Base-by-base conservation (phyloP, 1,284 basidiomycete species). In the Xanthoconium separans region DNA sequence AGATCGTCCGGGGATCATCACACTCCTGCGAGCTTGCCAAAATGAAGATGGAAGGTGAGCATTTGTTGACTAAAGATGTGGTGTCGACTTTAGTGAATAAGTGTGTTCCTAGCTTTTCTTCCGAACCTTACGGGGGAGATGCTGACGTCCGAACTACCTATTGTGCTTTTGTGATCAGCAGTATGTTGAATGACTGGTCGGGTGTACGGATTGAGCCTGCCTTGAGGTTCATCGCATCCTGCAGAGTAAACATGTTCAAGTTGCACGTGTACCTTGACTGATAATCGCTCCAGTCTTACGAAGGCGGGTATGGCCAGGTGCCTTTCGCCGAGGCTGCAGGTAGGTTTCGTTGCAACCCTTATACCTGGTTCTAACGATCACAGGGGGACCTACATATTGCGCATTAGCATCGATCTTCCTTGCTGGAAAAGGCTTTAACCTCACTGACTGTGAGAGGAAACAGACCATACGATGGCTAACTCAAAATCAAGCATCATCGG, bases 371-470 rank as follows among this genome's bases (percentile, higher is more conserved):
- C 53, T 61, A n/a, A 58, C 33, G 16, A 37, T 15, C 10, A 37
- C 27, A 92, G 93, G 94, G 20, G 96, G 96, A 6, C 93, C 93
- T 36, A 96, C 95, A 1, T 98, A 98, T 70, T 97, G 92, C 62
- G 89, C 90, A 1, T 69, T 97, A 13, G 92, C 95, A 1, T 81
- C 89, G 0, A 78, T 96, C 4, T 70, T 80, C 31, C 78, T 97
- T 40, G 79, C 74, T 4, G 73, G 69, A 36, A 60, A 65, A 40
- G 55, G 56, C 33, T 65, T 61, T n/a, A 60, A 50, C 50, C 66
- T 87, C 20, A 70, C 79, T 16, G 54, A 67, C 4, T 54, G 62
- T n/a, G 77, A 88, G 60, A 76, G 75, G 50, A 59, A 68, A 16
- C 71, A 75, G 47, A 87, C 87, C 0, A 72, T 89, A n/a, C 77